phyloP scores from a whole-genome alignment of 2,329 filamentous ascomycete species.

The Pseudogymnoascus verrucosus region DNA sequence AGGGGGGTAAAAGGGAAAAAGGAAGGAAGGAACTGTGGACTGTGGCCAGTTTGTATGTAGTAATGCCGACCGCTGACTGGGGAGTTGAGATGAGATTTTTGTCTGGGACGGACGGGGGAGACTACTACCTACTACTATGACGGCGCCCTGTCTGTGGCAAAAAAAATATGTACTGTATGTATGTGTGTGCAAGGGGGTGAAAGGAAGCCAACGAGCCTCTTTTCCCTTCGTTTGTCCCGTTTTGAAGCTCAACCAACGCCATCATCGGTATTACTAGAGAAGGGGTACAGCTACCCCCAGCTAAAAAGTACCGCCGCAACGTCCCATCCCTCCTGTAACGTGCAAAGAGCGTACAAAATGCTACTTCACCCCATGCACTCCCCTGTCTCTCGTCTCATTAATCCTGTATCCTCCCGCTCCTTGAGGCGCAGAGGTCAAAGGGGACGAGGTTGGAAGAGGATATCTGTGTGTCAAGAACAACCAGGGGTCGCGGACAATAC shows the following conservation, averaged over 20 bases:
- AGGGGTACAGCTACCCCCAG: neutral
- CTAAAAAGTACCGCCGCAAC: neutral
- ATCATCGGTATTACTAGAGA: neutral
- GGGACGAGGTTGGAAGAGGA: neutral
- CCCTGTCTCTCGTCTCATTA: neutral
- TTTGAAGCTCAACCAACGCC: neutral
- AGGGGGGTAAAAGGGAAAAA: neutral
- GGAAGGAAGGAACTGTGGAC: neutral
- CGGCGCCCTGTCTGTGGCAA: neutral
- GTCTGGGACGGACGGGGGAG: neutral
- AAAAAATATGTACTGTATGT: neutral
- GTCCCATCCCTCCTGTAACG: neutral
- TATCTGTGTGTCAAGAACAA: slow-evolving; percentile 6
- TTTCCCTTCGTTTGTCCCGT: neutral
- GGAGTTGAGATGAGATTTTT: neutral
- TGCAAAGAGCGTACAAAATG: neutral
- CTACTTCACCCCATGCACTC: neutral
- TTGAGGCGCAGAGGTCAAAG: neutral
- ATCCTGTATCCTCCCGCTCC: neutral
- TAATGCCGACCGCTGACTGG: neutral
- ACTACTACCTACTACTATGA: neutral
- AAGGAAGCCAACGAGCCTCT: neutral
- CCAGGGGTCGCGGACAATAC: neutral
- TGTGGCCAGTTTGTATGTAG: neutral
- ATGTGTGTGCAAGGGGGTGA: neutral